A percentile compares a stretch with the other conserved stretches of the same genome.
Evolutionary conservation across 2,329 filamentous ascomycete genomes (phyloP).

Genomic region (Pseudocercospora cruenta): DNA sequence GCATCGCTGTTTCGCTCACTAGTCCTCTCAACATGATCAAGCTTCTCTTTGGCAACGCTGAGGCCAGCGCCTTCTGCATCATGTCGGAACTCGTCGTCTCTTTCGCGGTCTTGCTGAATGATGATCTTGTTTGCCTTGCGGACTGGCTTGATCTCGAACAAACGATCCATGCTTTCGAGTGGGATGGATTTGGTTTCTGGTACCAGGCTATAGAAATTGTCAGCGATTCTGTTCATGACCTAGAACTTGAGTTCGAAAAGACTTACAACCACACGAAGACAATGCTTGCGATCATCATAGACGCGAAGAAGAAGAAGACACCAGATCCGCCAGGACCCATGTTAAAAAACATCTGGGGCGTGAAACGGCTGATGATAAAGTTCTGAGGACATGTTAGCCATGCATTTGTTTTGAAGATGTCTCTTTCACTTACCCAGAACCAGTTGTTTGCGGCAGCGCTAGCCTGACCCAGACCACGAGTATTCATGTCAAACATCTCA

Average conservation of each 20-base stretch:
- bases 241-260: not conserved
- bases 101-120: constrained; percentile 42
- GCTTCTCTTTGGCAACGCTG: constrained; percentile 43
- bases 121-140: constrained; percentile 46
- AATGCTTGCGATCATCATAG: constrained; percentile 49
- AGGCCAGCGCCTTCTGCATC: constrained; percentile 44
- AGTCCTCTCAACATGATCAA: constrained; percentile 36
- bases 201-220: constrained; percentile 29
- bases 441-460: constrained; percentile 73
- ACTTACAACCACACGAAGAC: constrained; percentile 49
- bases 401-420: not conserved
- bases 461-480: constrained; percentile 70
- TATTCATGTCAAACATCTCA: constrained; percentile 75
- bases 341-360: constrained; percentile 62
- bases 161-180: constrained; percentile 51
- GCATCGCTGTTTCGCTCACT: constrained; percentile 26
- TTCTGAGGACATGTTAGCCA: constrained; percentile 60
- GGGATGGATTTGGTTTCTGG: constrained; percentile 50
- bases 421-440: constrained; percentile 53
- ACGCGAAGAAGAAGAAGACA: constrained; percentile 52
- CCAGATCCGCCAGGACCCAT: constrained; percentile 47
- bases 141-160: constrained; percentile 51
- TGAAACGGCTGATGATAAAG: constrained; percentile 70
- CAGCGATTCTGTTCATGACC: not conserved
- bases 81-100: constrained; percentile 48